These are phyloP conservation scores for Ichthyophonus hoferi DNA, from an alignment of 208 protist genomes.

Conservation along the genomic window DNA sequence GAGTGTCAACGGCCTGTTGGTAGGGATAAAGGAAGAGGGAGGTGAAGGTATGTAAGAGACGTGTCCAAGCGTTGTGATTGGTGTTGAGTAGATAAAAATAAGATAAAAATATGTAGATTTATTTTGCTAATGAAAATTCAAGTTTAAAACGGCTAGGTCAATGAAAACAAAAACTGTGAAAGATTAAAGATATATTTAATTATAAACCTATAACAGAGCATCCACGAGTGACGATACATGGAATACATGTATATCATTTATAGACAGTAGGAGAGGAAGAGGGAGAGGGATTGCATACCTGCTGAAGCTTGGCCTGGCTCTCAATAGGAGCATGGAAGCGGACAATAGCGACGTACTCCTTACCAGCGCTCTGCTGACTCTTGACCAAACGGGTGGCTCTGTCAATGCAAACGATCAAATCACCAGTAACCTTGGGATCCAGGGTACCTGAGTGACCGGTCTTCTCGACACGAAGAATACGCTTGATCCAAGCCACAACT, in stretches of 20 bases:
- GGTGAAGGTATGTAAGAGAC: not conserved
- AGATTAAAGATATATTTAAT: too few species aligned
- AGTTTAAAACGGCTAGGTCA: too few species aligned
- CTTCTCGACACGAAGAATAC: slow-evolving; percentile 96
- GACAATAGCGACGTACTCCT: slow-evolving; percentile 98
- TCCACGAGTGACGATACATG: too few species aligned
- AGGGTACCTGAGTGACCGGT: slow-evolving; percentile 98
- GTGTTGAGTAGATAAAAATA: too few species aligned
- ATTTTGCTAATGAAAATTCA: too few species aligned
- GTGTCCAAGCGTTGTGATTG: not conserved
- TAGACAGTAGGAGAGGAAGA: too few species aligned
- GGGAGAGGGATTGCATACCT: slow-evolving; percentile 23
- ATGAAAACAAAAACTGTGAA: too few species aligned
- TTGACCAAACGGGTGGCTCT: slow-evolving; percentile 98
- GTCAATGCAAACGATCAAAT: slow-evolving; percentile 97
- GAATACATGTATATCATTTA: too few species aligned
- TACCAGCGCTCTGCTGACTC: slow-evolving; percentile 97
- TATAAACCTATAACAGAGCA: too few species aligned
- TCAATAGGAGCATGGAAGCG: slow-evolving; percentile 87
- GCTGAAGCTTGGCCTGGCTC: slow-evolving; percentile 69
- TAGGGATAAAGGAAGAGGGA: too few species aligned
- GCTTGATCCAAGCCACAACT: slow-evolving; percentile 99
- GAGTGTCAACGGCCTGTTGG: slow-evolving; percentile 79
- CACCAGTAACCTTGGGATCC: slow-evolving; percentile 97
- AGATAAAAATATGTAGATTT: too few species aligned